Base-by-base conservation (phyloP, 78 protist species). In the Dictyostelium purpureum region DNA sequence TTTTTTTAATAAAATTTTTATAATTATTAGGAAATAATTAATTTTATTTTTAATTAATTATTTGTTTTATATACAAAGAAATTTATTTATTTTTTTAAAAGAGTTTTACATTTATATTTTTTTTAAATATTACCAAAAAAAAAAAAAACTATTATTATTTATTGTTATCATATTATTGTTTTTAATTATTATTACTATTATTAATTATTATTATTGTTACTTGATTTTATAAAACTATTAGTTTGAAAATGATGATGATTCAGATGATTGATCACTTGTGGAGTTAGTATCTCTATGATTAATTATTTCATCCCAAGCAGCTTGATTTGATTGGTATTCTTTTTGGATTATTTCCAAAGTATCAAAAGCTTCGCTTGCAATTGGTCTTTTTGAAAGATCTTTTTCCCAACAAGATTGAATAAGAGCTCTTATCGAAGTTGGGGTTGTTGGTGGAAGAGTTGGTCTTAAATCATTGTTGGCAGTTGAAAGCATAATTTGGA, bases 401-500 rank as follows among this genome's bases (percentile, higher is more conserved):
- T 70, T 31, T n/a, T 87, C 88, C 96, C 96, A 93, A 45, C 79
- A 61, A 24, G 65, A 1, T 18, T n/a, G 6, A 16, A 93, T 87
- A 2, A 93, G 24, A 37, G 6, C 21, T 45, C 38, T 77, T 10
- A 93, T 6, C 28, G 26, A 33, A 6, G 42, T 67, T 14, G 96
- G 96, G 12, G 47, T 47, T 6, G 61, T 77, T 4, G 33, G 3
- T 49, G 96, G 96, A 54, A 93, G 74, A 1, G 96, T 85, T 47
- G 96, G 96, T 59, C 96, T 38, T 18, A 93, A 78, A 18, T 70
- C 43, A 19, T 57, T 77, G 6, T 85, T 67, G 12, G 93, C 42
- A 0, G 90, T 75, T 56, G 65, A 73, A 26, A 93, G 12, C 51
- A 87, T 59, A 0, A 93, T 87, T 59, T 93, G 96, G 66, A 93